Conservation (phyloP, 148 eudicot species). For the Salicornia ramosissima region DNA sequence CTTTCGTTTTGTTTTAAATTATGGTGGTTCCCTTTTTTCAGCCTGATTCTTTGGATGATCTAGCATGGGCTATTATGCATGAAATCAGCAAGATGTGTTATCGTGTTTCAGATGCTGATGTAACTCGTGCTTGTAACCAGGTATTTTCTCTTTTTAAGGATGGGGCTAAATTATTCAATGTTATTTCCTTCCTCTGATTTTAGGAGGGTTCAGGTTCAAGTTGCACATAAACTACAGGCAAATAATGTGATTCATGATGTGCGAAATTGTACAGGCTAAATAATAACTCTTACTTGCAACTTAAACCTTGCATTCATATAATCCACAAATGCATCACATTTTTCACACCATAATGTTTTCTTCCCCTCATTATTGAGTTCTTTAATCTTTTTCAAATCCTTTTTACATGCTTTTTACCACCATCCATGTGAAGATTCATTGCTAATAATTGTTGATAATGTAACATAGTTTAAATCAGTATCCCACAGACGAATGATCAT, state of each 20-base stretch:
- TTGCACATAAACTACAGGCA: not conserved
- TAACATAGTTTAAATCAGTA: no score
- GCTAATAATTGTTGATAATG: no score
- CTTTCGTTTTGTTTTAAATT: conserved; percentile 2
- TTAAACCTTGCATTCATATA: no score
- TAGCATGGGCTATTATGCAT: conserved; percentile 72
- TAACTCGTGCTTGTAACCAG: conserved; percentile 82
- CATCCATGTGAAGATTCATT: no score
- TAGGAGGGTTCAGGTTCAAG: not conserved
- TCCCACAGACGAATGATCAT: no score
- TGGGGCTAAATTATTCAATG: conserved; percentile 1
- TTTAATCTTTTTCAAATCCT: not conserved
- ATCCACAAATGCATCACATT: no score
- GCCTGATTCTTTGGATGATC: conserved; percentile 86
- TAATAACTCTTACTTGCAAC: no score
- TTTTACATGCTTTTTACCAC: not conserved
- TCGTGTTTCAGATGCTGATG: conserved; percentile 74
- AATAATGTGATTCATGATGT: not conserved
- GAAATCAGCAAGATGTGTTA: conserved; percentile 71
- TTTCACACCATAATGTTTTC: no score
- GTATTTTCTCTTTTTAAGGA: conserved; percentile 28
- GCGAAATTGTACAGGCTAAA: not conserved
- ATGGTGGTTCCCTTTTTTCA: conserved; percentile 29
- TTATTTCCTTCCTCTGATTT: not conserved
- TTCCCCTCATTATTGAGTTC: no score